These are phyloP conservation scores for Aspergillus neoniger DNA, from an alignment of 2,329 filamentous ascomycete genomes.

Conservation along the genomic window DNA sequence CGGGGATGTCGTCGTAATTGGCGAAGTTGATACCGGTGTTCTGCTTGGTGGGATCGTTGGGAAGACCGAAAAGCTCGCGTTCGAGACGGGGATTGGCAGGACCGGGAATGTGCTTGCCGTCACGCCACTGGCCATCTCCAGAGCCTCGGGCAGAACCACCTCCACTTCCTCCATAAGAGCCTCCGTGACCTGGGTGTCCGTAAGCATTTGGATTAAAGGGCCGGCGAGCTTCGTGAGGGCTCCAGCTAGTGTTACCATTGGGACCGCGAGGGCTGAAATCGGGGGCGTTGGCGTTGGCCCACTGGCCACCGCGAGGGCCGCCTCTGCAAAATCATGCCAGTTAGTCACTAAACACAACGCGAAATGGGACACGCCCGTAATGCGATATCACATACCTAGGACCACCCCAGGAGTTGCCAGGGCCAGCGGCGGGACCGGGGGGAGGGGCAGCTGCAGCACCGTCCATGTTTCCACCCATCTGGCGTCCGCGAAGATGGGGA, in stretches of 20 bases:
- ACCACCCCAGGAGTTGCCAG: slow-evolving; percentile 33
- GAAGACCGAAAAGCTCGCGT: slow-evolving; percentile 89
- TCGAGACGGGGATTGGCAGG: slow-evolving; percentile 85
- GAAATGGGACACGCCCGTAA: neutral
- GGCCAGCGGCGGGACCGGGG: slow-evolving; percentile 22
- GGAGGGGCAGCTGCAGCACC: slow-evolving; percentile 32
- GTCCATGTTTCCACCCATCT: slow-evolving; percentile 42
- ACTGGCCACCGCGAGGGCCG: slow-evolving; percentile 45
- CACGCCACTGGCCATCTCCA: slow-evolving; percentile 93
- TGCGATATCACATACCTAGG: slow-evolving; percentile 36
- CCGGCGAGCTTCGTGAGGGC: slow-evolving; percentile 37
- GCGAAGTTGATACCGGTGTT: slow-evolving; percentile 99
- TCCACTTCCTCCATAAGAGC: slow-evolving; percentile 25
- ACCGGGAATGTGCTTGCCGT: slow-evolving; percentile 93
- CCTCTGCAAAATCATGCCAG: slow-evolving; percentile 24
- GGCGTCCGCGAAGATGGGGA: slow-evolving; percentile 59
- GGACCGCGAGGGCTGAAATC: slow-evolving; percentile 55
- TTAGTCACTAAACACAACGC: slow-evolving; percentile 2
- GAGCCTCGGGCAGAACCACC: slow-evolving; percentile 71
- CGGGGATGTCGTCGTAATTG: slow-evolving; percentile 99
- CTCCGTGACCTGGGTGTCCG: slow-evolving; percentile 56
- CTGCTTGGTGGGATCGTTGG: slow-evolving; percentile 92
- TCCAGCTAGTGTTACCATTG: slow-evolving; percentile 45
- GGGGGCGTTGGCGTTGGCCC: slow-evolving; percentile 60
- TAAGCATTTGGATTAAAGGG: slow-evolving; percentile 64